phyloP scores from a whole-genome alignment of 2,329 filamentous ascomycete genomes.

The Orbilia quercus region DNA sequence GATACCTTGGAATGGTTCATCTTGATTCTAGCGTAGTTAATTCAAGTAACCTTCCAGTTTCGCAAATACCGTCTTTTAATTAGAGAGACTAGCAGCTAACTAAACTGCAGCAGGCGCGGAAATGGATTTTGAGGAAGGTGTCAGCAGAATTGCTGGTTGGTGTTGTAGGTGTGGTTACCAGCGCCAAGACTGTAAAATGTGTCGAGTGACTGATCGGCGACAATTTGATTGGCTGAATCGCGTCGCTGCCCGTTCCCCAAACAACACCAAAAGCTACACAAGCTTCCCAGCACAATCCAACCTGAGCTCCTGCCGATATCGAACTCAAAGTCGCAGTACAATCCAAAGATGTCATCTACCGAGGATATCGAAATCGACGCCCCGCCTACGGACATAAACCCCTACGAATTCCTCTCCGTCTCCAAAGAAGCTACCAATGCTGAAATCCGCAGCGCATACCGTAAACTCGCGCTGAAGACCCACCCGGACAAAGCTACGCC shows the following conservation, averaged over 20 bases:
- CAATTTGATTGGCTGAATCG: constrained; percentile 38
- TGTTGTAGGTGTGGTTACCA: too few relatives aligned
- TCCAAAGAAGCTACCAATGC: constrained; percentile 77
- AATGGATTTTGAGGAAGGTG: too few relatives aligned
- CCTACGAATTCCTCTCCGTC: constrained; percentile 82
- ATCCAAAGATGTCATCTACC: constrained; percentile 32
- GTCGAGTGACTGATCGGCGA: constrained; percentile 14
- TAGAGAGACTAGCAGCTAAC: too few relatives aligned
- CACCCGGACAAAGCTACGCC: constrained; percentile 86
- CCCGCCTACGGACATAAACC: constrained; percentile 75
- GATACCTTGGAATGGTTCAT: too few relatives aligned
- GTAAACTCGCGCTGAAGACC: constrained; percentile 85
- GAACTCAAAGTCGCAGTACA: background rate
- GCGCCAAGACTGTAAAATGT: background rate
- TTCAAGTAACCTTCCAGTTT: background rate
- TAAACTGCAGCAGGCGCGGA: too few relatives aligned
- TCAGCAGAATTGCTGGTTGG: too few relatives aligned
- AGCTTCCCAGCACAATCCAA: background rate
- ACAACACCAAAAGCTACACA: constrained; percentile 19
- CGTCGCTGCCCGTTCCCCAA: constrained; percentile 25
- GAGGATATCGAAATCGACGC: constrained; percentile 50
- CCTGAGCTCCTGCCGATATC: constrained; percentile 8
- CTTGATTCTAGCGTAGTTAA: too few relatives aligned
- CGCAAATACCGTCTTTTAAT: too few relatives aligned
- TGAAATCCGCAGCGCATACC: constrained; percentile 89